These are phyloP conservation scores for Notholithocarpus densiflorus DNA, from an alignment of 306 rosid genomes.

Conservation along the genomic window DNA sequence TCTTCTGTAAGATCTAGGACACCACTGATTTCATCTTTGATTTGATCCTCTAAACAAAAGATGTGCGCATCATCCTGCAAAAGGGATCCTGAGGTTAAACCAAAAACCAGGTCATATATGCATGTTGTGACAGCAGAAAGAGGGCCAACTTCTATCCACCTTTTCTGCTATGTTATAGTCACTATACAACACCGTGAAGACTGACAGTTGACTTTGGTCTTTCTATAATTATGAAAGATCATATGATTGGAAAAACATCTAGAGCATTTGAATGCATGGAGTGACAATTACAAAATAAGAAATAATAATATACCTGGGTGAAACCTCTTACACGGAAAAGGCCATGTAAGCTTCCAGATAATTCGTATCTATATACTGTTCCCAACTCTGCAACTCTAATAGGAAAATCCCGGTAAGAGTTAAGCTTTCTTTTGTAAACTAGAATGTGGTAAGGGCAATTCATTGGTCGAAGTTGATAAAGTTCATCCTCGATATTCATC, in stretches of 20 bases:
- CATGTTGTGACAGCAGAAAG: conserved; percentile 2
- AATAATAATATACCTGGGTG: conserved; percentile 62
- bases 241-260: neutral
- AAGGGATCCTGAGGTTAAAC: conserved; percentile 28
- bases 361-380: conserved; percentile 91
- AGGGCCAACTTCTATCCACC: conserved; percentile 7
- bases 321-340: conserved; percentile 97
- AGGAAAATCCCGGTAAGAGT: conserved; percentile 90
- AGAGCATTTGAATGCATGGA: neutral
- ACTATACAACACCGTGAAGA: neutral
- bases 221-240: conserved; percentile 3
- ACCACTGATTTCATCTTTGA: conserved; percentile 90
- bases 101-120: conserved; percentile 1
- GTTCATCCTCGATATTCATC: conserved; percentile 84
- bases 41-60: conserved; percentile 90
- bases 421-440: conserved; percentile 82
- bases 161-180: neutral
- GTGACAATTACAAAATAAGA: conserved; percentile 3
- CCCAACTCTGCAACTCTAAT: conserved; percentile 91
- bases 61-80: conserved; percentile 98
- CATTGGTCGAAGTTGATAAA: conserved; percentile 97
- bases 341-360: conserved; percentile 97
- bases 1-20: conserved; percentile 93
- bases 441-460: conserved; percentile 97
- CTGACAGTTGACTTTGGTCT: neutral